Evolutionary conservation across 768 basidiomycete genomes (phyloP), one percentile per base, ranked within the genome.

Genomic region (Myochromella boudieri): DNA sequence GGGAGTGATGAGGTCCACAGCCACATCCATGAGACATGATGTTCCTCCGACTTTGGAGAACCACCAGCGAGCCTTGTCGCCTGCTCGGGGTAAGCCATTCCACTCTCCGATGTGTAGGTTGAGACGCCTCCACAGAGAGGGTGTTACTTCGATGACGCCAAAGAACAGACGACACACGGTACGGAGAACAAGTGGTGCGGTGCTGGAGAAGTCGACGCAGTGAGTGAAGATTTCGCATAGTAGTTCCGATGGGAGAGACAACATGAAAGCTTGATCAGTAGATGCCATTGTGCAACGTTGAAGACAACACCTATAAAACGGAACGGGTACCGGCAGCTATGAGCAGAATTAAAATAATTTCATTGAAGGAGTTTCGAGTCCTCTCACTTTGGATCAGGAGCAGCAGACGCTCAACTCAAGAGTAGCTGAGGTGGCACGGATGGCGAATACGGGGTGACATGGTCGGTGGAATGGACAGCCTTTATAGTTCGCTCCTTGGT

Each of bases 221-320:
- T 64, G 56, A 3, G 54, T 42, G 46, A 69, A 67, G 1, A 71
- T 61, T 33, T 68, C 66, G 25, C 67, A 66, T 3, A 71, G 55
- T 27, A 71, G 48, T 53, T 71, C 69, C 34, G 61, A 56, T 22
- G 68, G 68, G 2, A 69, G 52, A 9, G 20, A 22, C 8, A 41
- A 26, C 6, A 48, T 42, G n/a, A n/a, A n/a, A n/a, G n/a, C n/a
- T 25, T 41, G 14, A 18, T 41, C 31, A 3, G 22, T 40, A 3
- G 24, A 24, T 20, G 38, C 45, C 45, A 46, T 46, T 15, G 8
- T 41, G 38, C n/a, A n/a, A n/a, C n/a, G n/a, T n/a, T n/a, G n/a
- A n/a, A n/a, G n/a, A n/a, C n/a, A n/a, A n/a, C n/a, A n/a, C n/a
- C n/a, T n/a, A n/a, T n/a, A n/a, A n/a, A n/a, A n/a, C n/a, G n/a